phyloP scores from a whole-genome alignment of 805 yeast species.

The Candida hispaniensis region DNA sequence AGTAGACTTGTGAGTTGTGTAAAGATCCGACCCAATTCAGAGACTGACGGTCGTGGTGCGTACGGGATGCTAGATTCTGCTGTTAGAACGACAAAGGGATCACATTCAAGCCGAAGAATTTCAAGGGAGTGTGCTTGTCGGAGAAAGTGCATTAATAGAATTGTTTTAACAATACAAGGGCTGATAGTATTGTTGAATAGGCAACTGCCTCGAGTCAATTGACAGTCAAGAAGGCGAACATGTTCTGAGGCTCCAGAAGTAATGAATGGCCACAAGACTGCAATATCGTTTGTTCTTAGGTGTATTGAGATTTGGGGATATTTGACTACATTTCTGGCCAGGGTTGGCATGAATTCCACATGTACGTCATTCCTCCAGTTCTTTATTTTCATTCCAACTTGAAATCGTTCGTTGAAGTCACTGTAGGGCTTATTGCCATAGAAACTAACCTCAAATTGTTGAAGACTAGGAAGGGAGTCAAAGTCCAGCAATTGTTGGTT shows the following conservation, averaged over 20 bases:
- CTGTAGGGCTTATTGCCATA: slow-evolving; percentile 13
- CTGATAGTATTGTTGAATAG: slow-evolving; percentile 10
- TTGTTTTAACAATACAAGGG: slow-evolving; percentile 6
- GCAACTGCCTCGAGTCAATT: slow-evolving; percentile 4
- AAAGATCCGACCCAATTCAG: slow-evolving; percentile 1
- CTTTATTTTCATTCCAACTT: slow-evolving; percentile 13
- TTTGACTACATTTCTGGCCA: slow-evolving; percentile 1
- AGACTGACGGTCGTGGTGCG: slow-evolving; percentile 5
- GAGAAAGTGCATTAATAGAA: slow-evolving; percentile 10
- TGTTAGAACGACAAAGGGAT: slow-evolving; percentile 8
- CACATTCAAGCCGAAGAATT: slow-evolving; percentile 8
- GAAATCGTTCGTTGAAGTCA: slow-evolving; percentile 12
- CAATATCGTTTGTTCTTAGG: slow-evolving; percentile 8
- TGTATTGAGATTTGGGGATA: slow-evolving; percentile 9
- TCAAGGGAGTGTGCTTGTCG: slow-evolving; percentile 1
- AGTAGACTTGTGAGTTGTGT: not conserved
- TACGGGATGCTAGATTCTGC: slow-evolving; percentile 5
- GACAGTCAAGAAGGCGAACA: slow-evolving; percentile 11
- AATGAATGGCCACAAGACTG: slow-evolving; percentile 5
- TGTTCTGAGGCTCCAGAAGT: slow-evolving; percentile 1
- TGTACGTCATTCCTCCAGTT: slow-evolving; percentile 13
- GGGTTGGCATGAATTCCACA: slow-evolving; percentile 10
- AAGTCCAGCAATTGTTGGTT: slow-evolving; percentile 3
- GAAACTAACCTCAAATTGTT: slow-evolving; percentile 9
- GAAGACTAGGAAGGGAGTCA: slow-evolving; percentile 2